These are phyloP conservation scores for Przewalskia tangutica DNA, from an alignment of 257 asterid species.

Conservation along the genomic window DNA sequence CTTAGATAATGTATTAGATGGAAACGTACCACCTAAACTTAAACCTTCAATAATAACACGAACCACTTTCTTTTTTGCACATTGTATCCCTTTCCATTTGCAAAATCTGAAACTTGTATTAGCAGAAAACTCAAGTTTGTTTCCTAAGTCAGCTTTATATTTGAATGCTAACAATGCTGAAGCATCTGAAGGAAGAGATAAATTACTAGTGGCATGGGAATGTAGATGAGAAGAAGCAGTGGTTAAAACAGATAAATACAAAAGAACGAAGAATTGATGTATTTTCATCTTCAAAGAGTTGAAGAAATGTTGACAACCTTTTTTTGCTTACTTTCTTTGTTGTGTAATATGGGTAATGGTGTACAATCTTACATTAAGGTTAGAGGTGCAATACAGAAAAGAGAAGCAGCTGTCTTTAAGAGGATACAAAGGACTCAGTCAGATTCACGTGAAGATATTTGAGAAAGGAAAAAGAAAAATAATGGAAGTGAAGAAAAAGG, in stretches of 20 bases:
- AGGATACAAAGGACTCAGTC: slow-evolving; percentile 18
- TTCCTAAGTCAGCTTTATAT: slow-evolving; percentile 46
- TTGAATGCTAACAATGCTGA: slow-evolving; percentile 57
- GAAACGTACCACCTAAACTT: slow-evolving; percentile 47
- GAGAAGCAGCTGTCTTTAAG: slow-evolving; percentile 22
- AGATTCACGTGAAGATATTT: slow-evolving; percentile 52
- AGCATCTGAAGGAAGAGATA: slow-evolving; percentile 29
- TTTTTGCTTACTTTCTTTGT: neutral
- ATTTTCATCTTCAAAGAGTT: neutral
- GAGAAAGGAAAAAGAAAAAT: neutral
- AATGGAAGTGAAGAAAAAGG: neutral
- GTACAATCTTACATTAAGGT: neutral
- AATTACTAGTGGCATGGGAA: slow-evolving; percentile 9
- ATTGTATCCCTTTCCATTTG: slow-evolving; percentile 58
- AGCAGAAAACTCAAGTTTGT: slow-evolving; percentile 25
- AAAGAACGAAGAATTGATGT: neutral
- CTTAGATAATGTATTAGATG: slow-evolving; percentile 32
- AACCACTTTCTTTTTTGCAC: slow-evolving; percentile 34
- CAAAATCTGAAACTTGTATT: slow-evolving; percentile 32
- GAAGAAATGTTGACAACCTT: neutral
- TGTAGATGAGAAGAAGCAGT: neutral
- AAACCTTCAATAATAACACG: slow-evolving; percentile 33
- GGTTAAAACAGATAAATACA: neutral
- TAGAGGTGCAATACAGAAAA: neutral
- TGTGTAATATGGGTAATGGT: neutral